These are phyloP conservation scores for Boletus subcaerulescens DNA, from an alignment of 768 basidiomycete species.

Conservation along the genomic window DNA sequence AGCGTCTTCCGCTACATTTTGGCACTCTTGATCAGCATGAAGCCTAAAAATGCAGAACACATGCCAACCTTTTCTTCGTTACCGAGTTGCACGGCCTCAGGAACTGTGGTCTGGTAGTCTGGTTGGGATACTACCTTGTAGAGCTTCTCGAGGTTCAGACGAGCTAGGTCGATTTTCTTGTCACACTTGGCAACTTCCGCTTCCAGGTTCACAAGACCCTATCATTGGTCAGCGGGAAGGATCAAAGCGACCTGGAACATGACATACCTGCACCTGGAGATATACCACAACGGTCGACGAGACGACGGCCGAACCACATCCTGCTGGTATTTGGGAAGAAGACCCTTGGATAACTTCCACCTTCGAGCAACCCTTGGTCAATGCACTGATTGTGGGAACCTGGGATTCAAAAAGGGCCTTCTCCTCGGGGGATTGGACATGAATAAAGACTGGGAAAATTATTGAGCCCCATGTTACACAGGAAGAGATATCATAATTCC, in stretches of 20 bases:
- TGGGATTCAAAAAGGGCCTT: conserved; percentile 70
- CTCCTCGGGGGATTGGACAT: conserved; percentile 61
- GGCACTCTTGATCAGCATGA: background rate
- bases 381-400: conserved; percentile 65
- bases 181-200: conserved; percentile 85
- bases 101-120: conserved; percentile 79
- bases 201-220: conserved; percentile 91
- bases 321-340: conserved; percentile 59
- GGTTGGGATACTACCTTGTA: conserved; percentile 65
- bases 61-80: conserved; percentile 77
- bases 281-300: conserved; percentile 73
- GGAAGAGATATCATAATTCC: background rate
- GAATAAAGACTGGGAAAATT: conserved; percentile 58
- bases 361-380: conserved; percentile 87
- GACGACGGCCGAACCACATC: conserved; percentile 84
- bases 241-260: background rate
- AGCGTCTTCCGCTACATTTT: conserved; percentile 34
- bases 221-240: background rate
- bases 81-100: conserved; percentile 64
- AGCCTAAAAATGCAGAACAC: background rate
- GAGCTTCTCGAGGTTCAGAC: conserved; percentile 72
- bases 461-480: background rate
- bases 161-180: conserved; percentile 80
- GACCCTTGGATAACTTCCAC: conserved; percentile 62
- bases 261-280: conserved; percentile 78